Evolutionary conservation across 495 filamentous ascomycete species (phyloP).

Genomic region (Penicillium argentinense): DNA sequence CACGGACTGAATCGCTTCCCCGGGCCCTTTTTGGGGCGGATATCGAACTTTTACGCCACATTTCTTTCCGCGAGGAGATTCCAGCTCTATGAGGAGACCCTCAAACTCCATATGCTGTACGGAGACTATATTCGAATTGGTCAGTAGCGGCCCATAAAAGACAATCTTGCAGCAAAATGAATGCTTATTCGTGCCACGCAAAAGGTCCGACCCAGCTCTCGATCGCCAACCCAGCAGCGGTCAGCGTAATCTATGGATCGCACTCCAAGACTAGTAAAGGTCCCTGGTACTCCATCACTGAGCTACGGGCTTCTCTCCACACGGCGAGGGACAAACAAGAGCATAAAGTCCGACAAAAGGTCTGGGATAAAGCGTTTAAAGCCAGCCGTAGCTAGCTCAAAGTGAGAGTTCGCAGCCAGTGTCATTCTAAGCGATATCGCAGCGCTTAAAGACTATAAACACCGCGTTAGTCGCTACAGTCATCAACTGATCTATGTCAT

Average conservation of each 20-base stretch:
- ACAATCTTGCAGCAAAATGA: too few species aligned
- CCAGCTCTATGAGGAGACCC: conserved; percentile 31
- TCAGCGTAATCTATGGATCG: conserved; percentile 31
- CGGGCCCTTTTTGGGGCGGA: conserved; percentile 32
- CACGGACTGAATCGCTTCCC: conserved; percentile 38
- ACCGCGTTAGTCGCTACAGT: conserved; percentile 21
- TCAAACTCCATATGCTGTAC: conserved; percentile 45
- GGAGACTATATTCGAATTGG: conserved; percentile 41
- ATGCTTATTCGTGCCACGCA: not conserved
- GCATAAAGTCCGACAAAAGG: conserved; percentile 37
- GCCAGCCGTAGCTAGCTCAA: too few species aligned
- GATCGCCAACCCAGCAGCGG: conserved; percentile 35
- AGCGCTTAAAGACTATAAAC: conserved; percentile 39
- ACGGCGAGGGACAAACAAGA: conserved; percentile 30
- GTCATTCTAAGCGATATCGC: too few species aligned
- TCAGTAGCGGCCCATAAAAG: too few species aligned
- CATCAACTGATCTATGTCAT: conserved; percentile 27
- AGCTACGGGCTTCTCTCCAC: conserved; percentile 34
- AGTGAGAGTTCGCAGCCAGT: too few species aligned
- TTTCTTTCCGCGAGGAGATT: conserved; percentile 13
- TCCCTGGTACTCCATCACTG: conserved; percentile 39
- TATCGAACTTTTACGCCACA: conserved; percentile 33
- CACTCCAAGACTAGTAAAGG: conserved; percentile 35
- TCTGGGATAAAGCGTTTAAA: conserved; percentile 47
- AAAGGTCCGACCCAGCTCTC: conserved; percentile 42